Evolutionary conservation across 1,284 basidiomycete species (phyloP).

Genomic region (Ustilago trichophora): DNA sequence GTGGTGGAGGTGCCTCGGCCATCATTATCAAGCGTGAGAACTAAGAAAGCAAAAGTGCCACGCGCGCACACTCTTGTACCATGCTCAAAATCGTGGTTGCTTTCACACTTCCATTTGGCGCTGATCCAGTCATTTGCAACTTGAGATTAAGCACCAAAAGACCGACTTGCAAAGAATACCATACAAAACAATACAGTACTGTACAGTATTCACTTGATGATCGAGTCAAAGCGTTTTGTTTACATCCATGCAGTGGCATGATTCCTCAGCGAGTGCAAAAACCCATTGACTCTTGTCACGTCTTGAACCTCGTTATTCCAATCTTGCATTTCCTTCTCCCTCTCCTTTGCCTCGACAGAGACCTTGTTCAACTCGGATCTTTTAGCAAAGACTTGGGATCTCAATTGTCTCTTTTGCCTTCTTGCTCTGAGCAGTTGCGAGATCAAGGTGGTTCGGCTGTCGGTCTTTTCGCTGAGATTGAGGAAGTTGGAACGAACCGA

Average conservation of each 20-base stretch:
- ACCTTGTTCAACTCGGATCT: constrained; percentile 21
- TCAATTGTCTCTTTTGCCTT: constrained; percentile 30
- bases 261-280: constrained; percentile 22
- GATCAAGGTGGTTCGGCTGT: constrained; percentile 34
- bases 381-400: constrained; percentile 31
- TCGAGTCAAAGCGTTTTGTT: no score
- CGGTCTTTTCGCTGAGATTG: constrained; percentile 40
- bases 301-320: constrained; percentile 31
- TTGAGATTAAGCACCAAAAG: no score
- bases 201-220: no score
- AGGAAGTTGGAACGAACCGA: constrained; percentile 28
- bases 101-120: no score
- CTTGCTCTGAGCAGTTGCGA: constrained; percentile 30
- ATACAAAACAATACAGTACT: no score
- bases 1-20: constrained; percentile 59
- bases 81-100: no score
- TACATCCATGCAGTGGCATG: constrained; percentile 25
- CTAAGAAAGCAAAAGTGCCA: constrained; percentile 4
- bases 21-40: constrained; percentile 57
- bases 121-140: no score
- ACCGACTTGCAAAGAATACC: no score
- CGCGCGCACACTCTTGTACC: neutral
- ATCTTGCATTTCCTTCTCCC: constrained; percentile 32
- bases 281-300: constrained; percentile 26
- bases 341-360: constrained; percentile 19